Conservation (phyloP, 2,329 filamentous ascomycete genomes). For the Neonectria sp. region DNA sequence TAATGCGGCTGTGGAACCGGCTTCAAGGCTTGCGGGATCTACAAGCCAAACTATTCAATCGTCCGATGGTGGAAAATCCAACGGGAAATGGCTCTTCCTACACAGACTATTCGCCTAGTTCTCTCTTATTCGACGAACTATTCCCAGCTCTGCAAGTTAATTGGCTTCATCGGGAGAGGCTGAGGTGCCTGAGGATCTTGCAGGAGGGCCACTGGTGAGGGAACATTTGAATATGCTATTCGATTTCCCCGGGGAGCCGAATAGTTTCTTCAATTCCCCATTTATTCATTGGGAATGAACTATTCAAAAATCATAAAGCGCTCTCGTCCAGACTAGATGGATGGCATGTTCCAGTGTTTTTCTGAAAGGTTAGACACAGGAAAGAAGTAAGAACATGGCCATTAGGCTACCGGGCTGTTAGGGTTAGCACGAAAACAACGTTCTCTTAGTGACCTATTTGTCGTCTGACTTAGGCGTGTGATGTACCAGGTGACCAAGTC, state of each 20-base stretch:
- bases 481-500: not conserved
- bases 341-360: not conserved
- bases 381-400: not conserved
- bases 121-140: too few relatives aligned
- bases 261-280: not conserved
- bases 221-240: constrained; percentile 1
- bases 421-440: not conserved
- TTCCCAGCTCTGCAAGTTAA: too few relatives aligned
- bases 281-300: not conserved
- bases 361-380: not conserved
- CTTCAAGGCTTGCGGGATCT: constrained; percentile 1
- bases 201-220: not conserved
- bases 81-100: too few relatives aligned
- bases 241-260: not conserved
- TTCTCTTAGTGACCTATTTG: not conserved
- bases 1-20: constrained; percentile 12
- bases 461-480: not conserved
- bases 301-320: not conserved
- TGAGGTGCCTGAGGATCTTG: not conserved
- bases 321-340: not conserved
- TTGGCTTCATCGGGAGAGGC: not conserved
- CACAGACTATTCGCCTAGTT: too few relatives aligned
- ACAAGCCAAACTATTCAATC: too few relatives aligned
- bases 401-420: not conserved
- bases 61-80: too few relatives aligned